Percentiles rank a stretch among this genome's conserved stretches.
These are phyloP conservation scores for Babesia ovata DNA, from an alignment of 169 alveolate species.

Conservation along the genomic window DNA sequence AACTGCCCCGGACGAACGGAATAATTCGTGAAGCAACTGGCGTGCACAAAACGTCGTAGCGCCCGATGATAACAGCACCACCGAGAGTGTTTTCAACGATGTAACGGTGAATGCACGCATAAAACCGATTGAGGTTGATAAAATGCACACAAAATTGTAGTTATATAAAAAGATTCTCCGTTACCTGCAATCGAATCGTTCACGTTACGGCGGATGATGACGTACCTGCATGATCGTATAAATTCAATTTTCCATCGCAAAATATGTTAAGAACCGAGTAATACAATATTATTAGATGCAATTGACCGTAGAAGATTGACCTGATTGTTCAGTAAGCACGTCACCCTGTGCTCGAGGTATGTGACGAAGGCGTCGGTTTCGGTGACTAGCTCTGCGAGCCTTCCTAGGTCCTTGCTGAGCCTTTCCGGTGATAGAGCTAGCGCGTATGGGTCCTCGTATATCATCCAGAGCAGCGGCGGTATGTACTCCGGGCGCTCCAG, in stretches of 20 bases:
- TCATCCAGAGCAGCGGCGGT: constrained; percentile 39
- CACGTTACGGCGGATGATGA: too few species aligned
- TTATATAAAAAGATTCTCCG: too few species aligned
- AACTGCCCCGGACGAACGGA: constrained; percentile 11
- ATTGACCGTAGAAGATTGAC: constrained; percentile 13
- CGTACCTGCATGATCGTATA: too few species aligned
- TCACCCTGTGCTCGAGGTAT: background rate
- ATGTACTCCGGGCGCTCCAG: constrained; percentile 39
- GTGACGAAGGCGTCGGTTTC: background rate
- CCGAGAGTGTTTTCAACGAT: background rate
- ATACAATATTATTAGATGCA: constrained; percentile 14
- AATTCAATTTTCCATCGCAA: too few species aligned
- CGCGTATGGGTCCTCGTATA: constrained; percentile 20
- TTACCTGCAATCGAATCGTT: too few species aligned
- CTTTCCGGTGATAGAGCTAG: background rate
- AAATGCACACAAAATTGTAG: too few species aligned
- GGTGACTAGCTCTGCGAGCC: background rate
- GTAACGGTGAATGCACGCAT: background rate
- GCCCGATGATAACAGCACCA: background rate
- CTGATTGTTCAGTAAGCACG: background rate
- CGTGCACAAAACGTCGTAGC: background rate
- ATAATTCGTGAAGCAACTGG: constrained; percentile 27
- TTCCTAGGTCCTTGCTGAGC: background rate
- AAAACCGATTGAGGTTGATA: background rate
- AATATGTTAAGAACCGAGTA: background rate